These are phyloP conservation scores for Fusarium pininemorale DNA, from an alignment of 2,329 filamentous ascomycete genomes.

Conservation along the genomic window DNA sequence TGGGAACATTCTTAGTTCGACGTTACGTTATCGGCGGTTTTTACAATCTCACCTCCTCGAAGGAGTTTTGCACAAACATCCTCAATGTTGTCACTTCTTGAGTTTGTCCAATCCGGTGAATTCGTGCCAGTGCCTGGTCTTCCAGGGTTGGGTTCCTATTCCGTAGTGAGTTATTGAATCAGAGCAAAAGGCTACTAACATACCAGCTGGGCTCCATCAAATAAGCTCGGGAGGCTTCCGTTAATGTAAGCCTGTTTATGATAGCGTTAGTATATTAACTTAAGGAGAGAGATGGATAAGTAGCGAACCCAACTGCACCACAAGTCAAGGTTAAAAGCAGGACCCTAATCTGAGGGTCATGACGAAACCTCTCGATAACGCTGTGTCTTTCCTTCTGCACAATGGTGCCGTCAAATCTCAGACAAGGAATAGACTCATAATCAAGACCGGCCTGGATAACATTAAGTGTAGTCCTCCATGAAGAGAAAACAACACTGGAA, in stretches of 20 bases:
- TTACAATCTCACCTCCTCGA: not conserved
- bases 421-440: not conserved
- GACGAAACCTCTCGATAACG: not conserved
- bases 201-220: not conserved
- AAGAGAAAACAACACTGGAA: not conserved
- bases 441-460: not conserved
- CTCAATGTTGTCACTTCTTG: not conserved
- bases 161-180: not conserved
- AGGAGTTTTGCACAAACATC: not conserved
- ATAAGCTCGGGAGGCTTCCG: not conserved
- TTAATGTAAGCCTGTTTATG: not conserved
- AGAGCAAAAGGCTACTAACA: not conserved
- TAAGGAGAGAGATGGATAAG: not conserved
- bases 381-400: not conserved
- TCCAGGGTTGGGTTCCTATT: not conserved
- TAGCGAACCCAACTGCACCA: not conserved
- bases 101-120: not conserved
- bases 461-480: not conserved
- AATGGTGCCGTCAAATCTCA: not conserved
- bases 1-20: not conserved
- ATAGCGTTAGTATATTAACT: not conserved
- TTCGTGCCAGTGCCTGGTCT: not conserved
- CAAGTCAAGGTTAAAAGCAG: not conserved
- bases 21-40: not conserved
- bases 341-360: not conserved